Base-by-base conservation (phyloP, 805 yeast genomes). In the Wickerhamomyces chambardii region DNA sequence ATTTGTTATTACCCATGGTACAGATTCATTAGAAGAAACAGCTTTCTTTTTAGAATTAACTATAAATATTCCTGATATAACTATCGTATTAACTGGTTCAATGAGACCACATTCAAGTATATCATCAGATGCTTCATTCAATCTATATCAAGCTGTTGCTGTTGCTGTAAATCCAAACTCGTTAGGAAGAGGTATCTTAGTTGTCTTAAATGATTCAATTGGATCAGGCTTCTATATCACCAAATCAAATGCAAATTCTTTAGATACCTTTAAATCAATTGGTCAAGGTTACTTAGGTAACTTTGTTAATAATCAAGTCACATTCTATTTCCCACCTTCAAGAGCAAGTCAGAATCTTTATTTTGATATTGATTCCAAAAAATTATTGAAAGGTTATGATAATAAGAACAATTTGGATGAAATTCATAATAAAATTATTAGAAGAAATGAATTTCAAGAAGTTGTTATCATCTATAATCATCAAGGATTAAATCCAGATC, bases 21-120 rank as follows among this genome's bases (percentile, higher is more conserved):
- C 84, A 7, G 84, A 77, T 46, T 73, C 83, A 2, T 63, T 75
- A 60, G 77, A 78, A 34, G 84, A 77, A 50, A 76, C 84, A 7
- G 74, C 82, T 0, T 76, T 77, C 48, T 77, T 77, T 51, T 55
- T 77, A 27, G 80, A 76, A 41, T 56, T 69, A 35, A 59, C 68
- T 5, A 54, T 64, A 31, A 64, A 61, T 36, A 46, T 58, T 37
- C 66, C 66, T 41, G 64, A 62, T 25, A 54, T 75, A 37, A 84
- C 84, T 4, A 70, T 79, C 35, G 84, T 78, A 5, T 59, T 79
- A 51, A 78, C 82, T 33, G 87, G 87, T 2, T 73, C 82, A 6
- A 79, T 79, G 87, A 66, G 85, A 48, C 87, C 87, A 1, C 71
- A 81, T 8, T 75, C 83, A 4, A 73, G 80, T 28, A 69, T 79